Base-by-base conservation (phyloP, 2,329 filamentous ascomycete species). In the Teratosphaeria gauchensis region DNA sequence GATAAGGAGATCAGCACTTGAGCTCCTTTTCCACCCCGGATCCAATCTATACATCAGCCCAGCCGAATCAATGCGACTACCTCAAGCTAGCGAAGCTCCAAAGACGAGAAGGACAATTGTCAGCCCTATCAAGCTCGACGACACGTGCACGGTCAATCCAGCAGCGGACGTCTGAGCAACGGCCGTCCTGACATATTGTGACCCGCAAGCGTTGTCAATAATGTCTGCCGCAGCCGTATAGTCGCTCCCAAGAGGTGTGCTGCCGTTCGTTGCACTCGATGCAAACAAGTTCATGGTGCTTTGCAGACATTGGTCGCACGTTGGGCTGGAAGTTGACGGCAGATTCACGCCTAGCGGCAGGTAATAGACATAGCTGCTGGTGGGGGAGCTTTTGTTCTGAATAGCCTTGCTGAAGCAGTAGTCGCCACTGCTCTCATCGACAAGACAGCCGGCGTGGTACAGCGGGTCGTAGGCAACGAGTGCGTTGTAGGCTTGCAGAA, bases 241-340 rank as follows among this genome's bases (percentile, higher is more conserved):
- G 0, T 85, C 88, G 16, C 77, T 72, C 30, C 82, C 82, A 53
- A 97, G 80, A 7, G 84, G 82, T 65, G 88, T 84, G 3, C 77
- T 81, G 38, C 82, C 77, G 65, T 91, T 84, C 14, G 81, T 78
- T 0, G 89, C 84, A 32, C 86, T 87, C 0, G 82, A 74, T 56
- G 88, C 84, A 73, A 88, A 96, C 19, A 95, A 82, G 30, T 80
- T 80, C 90, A 97, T 95, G 4, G 89, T 92, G 61, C 89, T 79
- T 68, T 86, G 80, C 51, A 94, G 78, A 72, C 94, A 97, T 48
- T 76, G 76, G 65, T 83, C 86, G 76, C 94, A 99, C 0, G 76
- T 84, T 0, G 91, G 89, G n/a, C 80, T 78, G 30, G 85, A 83
- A 24, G 81, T 81, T 14, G 77, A 79, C 0, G 89, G 89, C 12